These are phyloP conservation scores for Boletales sp. DNA, from an alignment of 768 basidiomycete genomes.

Conservation along the genomic window DNA sequence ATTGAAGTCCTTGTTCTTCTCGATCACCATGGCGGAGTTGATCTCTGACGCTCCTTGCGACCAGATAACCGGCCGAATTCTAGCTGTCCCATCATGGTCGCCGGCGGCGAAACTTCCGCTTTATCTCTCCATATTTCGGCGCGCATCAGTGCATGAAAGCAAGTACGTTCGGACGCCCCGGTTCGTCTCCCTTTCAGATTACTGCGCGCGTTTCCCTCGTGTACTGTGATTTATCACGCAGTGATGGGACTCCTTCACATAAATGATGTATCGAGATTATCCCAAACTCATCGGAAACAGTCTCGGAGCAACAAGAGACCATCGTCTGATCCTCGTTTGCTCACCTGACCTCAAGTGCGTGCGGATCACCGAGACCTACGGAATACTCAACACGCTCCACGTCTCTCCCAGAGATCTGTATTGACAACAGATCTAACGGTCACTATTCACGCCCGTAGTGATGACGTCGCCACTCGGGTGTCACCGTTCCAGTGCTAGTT, in stretches of 20 bases:
- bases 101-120: conserved; percentile 5
- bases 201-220: conserved; percentile 8
- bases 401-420: neutral
- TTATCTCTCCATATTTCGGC: conserved; percentile 1
- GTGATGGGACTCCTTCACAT: neutral
- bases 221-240: conserved; percentile 1
- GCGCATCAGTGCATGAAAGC: neutral
- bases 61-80: conserved; percentile 14
- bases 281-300: neutral
- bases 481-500: conserved; percentile 4
- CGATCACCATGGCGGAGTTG: conserved; percentile 13
- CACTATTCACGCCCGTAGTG: neutral
- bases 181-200: conserved; percentile 2
- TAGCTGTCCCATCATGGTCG: conserved; percentile 6
- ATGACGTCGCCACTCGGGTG: neutral
- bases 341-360: neutral
- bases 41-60: conserved; percentile 1
- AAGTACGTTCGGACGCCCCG: neutral
- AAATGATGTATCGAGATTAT: conserved; percentile 6
- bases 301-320: neutral
- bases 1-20: conserved; percentile 2
- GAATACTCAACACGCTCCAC: neutral
- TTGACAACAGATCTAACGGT: conserved; percentile 1
- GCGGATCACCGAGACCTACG: conserved; percentile 2
- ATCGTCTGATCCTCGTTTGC: neutral